Conservation (phyloP, 1,284 basidiomycete species). For the Ganoderma lingzhi region DNA sequence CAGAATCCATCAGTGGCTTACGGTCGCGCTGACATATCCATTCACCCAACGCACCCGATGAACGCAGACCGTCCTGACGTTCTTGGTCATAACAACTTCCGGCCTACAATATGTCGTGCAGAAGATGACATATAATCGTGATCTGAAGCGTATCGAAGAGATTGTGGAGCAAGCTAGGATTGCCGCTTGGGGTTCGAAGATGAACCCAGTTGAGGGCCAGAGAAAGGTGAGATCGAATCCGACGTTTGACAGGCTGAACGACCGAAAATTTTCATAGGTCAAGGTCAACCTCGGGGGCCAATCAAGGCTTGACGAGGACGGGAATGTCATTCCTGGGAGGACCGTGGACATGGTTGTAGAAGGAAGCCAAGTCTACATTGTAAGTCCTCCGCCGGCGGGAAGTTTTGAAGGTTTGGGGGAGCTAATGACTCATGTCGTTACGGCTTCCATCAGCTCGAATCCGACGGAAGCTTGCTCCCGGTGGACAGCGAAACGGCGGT, state of each 20-base stretch:
- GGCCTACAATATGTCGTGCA: conserved; percentile 84
- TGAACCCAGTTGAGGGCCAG: conserved; percentile 63
- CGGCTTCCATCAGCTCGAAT: conserved; percentile 42
- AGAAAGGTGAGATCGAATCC: conserved; percentile 62
- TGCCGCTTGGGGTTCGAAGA: conserved; percentile 80
- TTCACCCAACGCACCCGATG: no score
- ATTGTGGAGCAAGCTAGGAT: conserved; percentile 70
- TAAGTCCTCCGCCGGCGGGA: conserved; percentile 48
- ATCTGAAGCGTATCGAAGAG: conserved; percentile 73
- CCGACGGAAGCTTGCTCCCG: conserved; percentile 59
- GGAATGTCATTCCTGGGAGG: conserved; percentile 55
- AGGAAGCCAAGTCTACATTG: conserved; percentile 72
- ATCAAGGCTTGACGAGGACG: conserved; percentile 61
- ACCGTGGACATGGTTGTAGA: conserved; percentile 84
- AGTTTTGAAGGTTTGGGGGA: neutral
- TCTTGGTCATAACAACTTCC: conserved; percentile 79
- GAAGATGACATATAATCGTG: conserved; percentile 77
- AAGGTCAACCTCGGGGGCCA: conserved; percentile 72
- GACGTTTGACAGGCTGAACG: neutral
- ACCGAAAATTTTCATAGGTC: conserved; percentile 53
- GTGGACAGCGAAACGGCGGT: conserved; percentile 58
- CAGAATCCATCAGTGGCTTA: neutral
- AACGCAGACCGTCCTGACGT: conserved; percentile 72
- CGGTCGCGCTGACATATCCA: neutral
- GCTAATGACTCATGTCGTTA: conserved; percentile 23